phyloP scores from a whole-genome alignment of 331 rosid species.

The Malus hybrid region DNA sequence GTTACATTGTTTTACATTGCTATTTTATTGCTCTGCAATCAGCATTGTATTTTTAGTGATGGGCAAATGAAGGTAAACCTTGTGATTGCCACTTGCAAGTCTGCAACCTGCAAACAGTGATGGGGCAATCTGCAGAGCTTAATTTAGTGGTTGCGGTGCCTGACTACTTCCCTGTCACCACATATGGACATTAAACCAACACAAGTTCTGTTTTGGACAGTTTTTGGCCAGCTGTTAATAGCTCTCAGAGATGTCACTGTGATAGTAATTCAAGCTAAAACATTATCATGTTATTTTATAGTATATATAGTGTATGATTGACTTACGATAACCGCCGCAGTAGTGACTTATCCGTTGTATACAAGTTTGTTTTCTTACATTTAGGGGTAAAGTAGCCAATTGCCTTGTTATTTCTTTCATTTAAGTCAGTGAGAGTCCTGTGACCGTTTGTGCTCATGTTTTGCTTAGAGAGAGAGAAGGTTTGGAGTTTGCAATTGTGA shows the following conservation, averaged over 20 bases:
- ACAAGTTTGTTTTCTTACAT: too few relatives aligned
- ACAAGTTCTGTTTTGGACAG: neutral
- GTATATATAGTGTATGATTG: too few relatives aligned
- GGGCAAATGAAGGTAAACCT: neutral
- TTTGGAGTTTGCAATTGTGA: constrained; percentile 13
- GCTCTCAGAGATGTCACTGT: accelerated
- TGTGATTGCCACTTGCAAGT: neutral
- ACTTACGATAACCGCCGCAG: too few relatives aligned
- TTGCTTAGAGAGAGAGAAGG: neutral
- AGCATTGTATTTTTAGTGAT: neutral
- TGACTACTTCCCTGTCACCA: neutral
- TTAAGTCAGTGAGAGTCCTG: neutral
- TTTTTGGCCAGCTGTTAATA: neutral
- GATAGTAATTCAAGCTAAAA: too few relatives aligned
- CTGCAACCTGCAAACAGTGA: neutral
- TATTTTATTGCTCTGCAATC: neutral
- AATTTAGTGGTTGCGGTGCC: constrained; percentile 2
- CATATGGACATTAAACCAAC: too few relatives aligned
- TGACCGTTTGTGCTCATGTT: neutral
- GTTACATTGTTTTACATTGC: neutral
- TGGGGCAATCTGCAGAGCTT: neutral
- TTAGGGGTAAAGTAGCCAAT: neutral
- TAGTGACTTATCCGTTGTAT: too few relatives aligned
- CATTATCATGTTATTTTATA: too few relatives aligned
- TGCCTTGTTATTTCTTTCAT: neutral